These are phyloP conservation scores for Colletotrichum melonis DNA, from an alignment of 2,329 filamentous ascomycete genomes.

Conservation along the genomic window DNA sequence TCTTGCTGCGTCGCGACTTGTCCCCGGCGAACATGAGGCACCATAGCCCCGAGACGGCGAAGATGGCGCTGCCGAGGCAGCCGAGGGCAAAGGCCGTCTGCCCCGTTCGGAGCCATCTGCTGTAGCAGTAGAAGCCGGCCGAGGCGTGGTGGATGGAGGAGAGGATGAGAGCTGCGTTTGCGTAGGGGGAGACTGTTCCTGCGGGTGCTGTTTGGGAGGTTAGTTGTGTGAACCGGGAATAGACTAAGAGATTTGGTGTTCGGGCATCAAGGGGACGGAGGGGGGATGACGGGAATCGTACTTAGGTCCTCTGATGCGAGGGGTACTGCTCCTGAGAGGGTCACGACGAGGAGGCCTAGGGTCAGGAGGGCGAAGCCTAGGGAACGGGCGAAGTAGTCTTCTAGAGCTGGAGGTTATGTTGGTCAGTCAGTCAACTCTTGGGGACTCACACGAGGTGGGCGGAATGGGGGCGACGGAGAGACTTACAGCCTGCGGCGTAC, in stretches of 20 bases:
- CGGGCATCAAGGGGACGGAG: neutral
- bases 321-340: conserved; percentile 78
- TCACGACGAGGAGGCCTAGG: conserved; percentile 71
- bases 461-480: neutral
- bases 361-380: conserved; percentile 76
- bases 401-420: conserved; percentile 60
- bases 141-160: conserved; percentile 74
- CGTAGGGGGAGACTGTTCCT: conserved; percentile 69
- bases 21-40: conserved; percentile 52
- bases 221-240: neutral
- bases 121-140: conserved; percentile 75
- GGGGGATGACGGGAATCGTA: conserved; percentile 39
- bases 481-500: conserved; percentile 44
- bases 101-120: conserved; percentile 64
- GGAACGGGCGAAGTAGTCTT: conserved; percentile 79
- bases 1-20: conserved; percentile 49
- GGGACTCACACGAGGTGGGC: neutral
- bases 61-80: conserved; percentile 63
- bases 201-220: conserved; percentile 5
- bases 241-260: neutral
- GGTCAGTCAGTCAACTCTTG: neutral
- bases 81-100: conserved; percentile 71
- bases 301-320: conserved; percentile 59
- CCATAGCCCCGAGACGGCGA: conserved; percentile 66
- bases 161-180: conserved; percentile 73